Base-by-base conservation (phyloP, 2,329 filamentous ascomycete species). In the Fusarium sp. region DNA sequence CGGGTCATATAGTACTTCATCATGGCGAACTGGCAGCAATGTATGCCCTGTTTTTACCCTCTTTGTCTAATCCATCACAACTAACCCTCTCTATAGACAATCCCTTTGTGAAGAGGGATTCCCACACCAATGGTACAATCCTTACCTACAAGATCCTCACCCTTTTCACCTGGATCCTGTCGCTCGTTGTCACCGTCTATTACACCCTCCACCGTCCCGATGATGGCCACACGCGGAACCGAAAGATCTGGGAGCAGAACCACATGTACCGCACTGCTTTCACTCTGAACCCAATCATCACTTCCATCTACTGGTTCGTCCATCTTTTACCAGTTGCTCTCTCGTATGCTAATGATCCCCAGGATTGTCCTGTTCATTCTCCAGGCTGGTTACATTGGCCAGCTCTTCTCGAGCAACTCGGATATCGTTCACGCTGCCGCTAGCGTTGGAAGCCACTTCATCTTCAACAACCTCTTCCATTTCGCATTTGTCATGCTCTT, bases 401-500 rank as follows among this genome's bases (percentile, higher is more conserved):
- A 93, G 73, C 87, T 97, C 69, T 96, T 93, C 83, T 90, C 88
- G 46, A 82, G 83, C 69, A 87, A 90, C 70, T 76, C 83, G 45
- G 86, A 87, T 28, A 83, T 87, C 53, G 87, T 93, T 67, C 86
- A 87, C 62, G 85, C 88, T 17, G 92, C 93, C 22, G 91, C 90
- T 69, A 89, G 92, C 70, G 90, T 96, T 15, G 93, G 92, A 63
- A 86, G 88, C 71, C 92, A 97, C 83, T 97, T 95, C 79, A 93
- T 96, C 77, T 77, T 91, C 72, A 92, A 93, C 84, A 97, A 97
- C 79, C 81, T 97, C 41, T 85, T 97, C 62, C 88, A 93, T 78
- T 91, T 94, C 70, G 88, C 87, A 71, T 97, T 94, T 78, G 87
- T 96, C 73, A 89, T 94, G 83, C 87, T 97, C 65, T 97, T 95